These are phyloP conservation scores for Trichoderma simmonsii DNA, from an alignment of 2,329 filamentous ascomycete species.

Conservation along the genomic window DNA sequence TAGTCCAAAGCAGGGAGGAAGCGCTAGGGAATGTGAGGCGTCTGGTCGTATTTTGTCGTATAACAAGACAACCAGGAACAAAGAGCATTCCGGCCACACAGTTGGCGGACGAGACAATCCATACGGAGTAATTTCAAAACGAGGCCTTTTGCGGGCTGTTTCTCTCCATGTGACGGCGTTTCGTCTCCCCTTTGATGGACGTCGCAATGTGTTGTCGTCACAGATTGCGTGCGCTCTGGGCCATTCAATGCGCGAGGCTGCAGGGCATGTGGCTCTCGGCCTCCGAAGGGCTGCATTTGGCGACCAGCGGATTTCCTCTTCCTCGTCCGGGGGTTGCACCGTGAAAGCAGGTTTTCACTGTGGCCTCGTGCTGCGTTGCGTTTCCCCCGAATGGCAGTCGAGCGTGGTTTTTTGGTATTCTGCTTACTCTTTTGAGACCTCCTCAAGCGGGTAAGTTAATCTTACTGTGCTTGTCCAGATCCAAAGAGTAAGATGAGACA, in stretches of 20 bases:
- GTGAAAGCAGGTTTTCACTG: not conserved
- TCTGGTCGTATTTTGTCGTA: slow-evolving; percentile 13
- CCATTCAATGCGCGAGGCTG: slow-evolving; percentile 1
- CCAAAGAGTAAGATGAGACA: slow-evolving; percentile 6
- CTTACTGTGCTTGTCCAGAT: not conserved
- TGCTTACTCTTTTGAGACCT: not conserved
- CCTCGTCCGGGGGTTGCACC: slow-evolving; percentile 4
- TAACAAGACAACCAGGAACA: not conserved
- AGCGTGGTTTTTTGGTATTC: not conserved
- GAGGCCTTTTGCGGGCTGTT: not conserved
- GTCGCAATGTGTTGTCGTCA: slow-evolving; percentile 9
- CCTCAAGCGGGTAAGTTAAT: not conserved
- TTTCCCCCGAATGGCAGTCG: not conserved
- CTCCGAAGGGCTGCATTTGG: slow-evolving; percentile 14
- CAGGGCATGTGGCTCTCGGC: slow-evolving; percentile 8
- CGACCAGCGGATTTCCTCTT: not conserved
- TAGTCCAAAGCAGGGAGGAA: not conserved
- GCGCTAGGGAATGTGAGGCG: slow-evolving; percentile 1
- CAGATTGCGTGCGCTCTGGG: slow-evolving; percentile 6
- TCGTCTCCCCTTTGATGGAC: not conserved
- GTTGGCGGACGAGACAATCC: slow-evolving; percentile 6
- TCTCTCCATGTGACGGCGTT: not conserved
- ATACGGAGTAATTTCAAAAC: slow-evolving; percentile 16
- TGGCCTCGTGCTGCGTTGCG: not conserved
- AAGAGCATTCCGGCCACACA: slow-evolving; percentile 1